Conservation (phyloP, 73 alveolate genomes). For the Paramecium octaurelia region DNA sequence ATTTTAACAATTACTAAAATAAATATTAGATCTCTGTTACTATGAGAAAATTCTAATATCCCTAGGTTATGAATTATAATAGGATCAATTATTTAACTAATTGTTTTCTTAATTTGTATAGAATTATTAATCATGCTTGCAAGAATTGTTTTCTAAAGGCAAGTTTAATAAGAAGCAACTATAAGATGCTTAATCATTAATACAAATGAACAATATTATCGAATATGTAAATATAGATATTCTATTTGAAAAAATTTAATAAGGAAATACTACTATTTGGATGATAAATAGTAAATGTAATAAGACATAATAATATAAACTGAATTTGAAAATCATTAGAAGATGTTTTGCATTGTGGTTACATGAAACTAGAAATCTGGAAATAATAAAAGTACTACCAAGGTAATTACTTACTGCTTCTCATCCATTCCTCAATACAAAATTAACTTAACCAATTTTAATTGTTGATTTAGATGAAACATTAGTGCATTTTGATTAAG, state of each 20-base stretch:
- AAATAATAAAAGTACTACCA: background rate
- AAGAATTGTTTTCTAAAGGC: background rate
- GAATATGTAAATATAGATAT: background rate
- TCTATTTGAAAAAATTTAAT: background rate
- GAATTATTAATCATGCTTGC: background rate
- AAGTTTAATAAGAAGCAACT: background rate
- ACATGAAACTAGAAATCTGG: background rate
- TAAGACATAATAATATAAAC: background rate
- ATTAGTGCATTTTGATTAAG: background rate
- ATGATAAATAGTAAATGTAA: background rate
- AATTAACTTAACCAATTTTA: background rate
- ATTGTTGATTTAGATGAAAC: constrained; percentile 41
- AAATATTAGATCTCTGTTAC: background rate
- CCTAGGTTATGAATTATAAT: background rate
- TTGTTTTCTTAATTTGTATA: background rate
- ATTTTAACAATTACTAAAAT: background rate
- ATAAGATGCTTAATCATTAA: background rate
- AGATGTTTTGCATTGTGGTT: background rate
- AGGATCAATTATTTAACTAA: background rate
- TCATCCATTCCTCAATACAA: background rate
- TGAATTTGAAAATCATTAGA: constrained; percentile 8
- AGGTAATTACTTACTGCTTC: background rate
- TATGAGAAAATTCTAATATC: constrained; percentile 21
- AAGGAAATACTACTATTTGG: background rate
- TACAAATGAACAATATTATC: background rate